phyloP scores from a whole-genome alignment of 2,329 filamentous ascomycete species.

The Thermomyces lanuginosus region DNA sequence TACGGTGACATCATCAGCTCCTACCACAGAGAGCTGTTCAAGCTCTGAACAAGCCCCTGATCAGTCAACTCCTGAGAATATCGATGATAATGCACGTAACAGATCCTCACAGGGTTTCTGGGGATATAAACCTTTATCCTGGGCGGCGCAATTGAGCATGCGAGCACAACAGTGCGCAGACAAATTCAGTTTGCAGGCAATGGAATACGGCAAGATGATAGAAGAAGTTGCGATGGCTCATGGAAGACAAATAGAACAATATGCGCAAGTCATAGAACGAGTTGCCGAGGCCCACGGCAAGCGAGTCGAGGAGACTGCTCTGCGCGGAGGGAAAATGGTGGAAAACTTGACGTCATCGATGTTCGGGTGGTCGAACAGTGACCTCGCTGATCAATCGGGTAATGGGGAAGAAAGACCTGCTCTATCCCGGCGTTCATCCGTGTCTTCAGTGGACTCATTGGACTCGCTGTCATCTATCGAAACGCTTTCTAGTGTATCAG shows the following conservation, averaged over 20 bases:
- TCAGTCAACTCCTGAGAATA: no score
- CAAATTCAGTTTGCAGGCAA: slow-evolving; percentile 19
- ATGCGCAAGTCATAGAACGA: slow-evolving; percentile 10
- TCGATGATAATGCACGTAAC: slow-evolving; percentile 2
- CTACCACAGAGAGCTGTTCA: no score
- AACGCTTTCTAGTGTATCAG: slow-evolving; percentile 21
- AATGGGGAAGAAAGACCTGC: no score
- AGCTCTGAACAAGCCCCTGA: no score
- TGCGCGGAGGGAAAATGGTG: slow-evolving; percentile 14
- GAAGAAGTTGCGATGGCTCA: slow-evolving; percentile 24
- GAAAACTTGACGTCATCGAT: no score
- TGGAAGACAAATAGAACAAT: slow-evolving; percentile 23
- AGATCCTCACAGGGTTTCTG: slow-evolving; percentile 1
- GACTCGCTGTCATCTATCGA: slow-evolving; percentile 23
- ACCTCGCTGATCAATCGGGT: no score
- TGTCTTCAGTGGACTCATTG: slow-evolving; percentile 15
- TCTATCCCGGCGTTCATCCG: no score
- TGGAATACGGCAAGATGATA: slow-evolving; percentile 21
- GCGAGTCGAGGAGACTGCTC: slow-evolving; percentile 11
- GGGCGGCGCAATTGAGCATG: slow-evolving; percentile 20
- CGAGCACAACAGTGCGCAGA: slow-evolving; percentile 27
- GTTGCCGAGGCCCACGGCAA: slow-evolving; percentile 11
- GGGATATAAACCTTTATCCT: slow-evolving; percentile 13
- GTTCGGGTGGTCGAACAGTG: no score
- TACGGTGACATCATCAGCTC: no score